Evolutionary conservation across 2,329 filamentous ascomycete species (phyloP).

Genomic region (Penicillium freii): DNA sequence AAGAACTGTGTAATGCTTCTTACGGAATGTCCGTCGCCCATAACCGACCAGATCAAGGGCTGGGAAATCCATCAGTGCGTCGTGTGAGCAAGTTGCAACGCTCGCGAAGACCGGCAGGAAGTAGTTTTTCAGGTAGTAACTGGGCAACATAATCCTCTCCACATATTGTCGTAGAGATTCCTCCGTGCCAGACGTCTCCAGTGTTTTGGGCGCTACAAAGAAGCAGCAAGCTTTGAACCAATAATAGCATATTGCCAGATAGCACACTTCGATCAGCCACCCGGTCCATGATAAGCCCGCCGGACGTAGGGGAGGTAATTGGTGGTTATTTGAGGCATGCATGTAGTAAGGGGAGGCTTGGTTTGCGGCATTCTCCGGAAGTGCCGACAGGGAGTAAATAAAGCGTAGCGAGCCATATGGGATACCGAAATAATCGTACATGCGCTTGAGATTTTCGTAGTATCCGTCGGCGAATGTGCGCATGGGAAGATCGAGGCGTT

Average conservation of each 20-base stretch:
- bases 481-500: constrained; percentile 50
- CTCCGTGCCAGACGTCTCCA: constrained; percentile 8
- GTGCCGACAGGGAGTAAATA: constrained; percentile 52
- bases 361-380: constrained; percentile 8
- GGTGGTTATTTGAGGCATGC: constrained; percentile 56
- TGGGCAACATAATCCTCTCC: constrained; percentile 50
- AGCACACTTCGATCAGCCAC: constrained; percentile 47
- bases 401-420: constrained; percentile 52
- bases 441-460: constrained; percentile 54
- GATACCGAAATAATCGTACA: constrained; percentile 57
- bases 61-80: constrained; percentile 51
- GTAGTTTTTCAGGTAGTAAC: constrained; percentile 50
- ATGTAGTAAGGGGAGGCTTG: constrained; percentile 46
- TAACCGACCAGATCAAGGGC: constrained; percentile 55
- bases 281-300: constrained; percentile 29
- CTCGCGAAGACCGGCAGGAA: constrained; percentile 56
- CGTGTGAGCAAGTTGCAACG: constrained; percentile 56
- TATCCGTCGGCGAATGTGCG: constrained; percentile 53
- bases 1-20: constrained; percentile 53
- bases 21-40: constrained; percentile 47
- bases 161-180: constrained; percentile 54
- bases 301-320: constrained; percentile 44
- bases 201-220: constrained; percentile 40
- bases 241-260: constrained; percentile 50
- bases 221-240: constrained; percentile 58